These are phyloP conservation scores for Hirschioporus abietinus DNA, from an alignment of 768 basidiomycete species.

Conservation along the genomic window DNA sequence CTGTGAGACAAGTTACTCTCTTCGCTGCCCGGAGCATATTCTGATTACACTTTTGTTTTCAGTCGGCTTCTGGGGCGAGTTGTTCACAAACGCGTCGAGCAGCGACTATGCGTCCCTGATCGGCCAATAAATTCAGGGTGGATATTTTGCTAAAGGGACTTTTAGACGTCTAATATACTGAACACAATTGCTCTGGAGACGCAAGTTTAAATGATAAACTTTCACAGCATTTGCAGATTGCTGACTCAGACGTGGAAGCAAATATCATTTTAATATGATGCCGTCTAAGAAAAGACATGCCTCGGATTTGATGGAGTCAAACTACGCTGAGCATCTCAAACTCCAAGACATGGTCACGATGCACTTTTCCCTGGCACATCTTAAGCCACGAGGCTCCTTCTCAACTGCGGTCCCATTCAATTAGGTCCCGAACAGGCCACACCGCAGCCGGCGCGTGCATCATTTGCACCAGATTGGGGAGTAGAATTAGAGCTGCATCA, in stretches of 20 bases:
- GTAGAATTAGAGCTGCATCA: background rate
- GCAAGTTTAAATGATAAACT: too few relatives aligned
- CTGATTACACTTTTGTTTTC: background rate
- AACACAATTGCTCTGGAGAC: too few relatives aligned
- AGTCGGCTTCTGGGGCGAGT: slow-evolving; percentile 59
- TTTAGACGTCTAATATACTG: too few relatives aligned
- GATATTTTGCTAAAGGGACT: too few relatives aligned
- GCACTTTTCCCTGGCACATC: background rate
- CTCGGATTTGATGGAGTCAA: too few relatives aligned
- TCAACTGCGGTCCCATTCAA: background rate
- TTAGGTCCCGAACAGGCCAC: background rate
- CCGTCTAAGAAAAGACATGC: background rate
- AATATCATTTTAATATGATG: background rate
- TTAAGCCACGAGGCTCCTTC: background rate
- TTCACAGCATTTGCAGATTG: background rate
- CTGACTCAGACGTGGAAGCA: background rate
- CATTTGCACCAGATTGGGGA: background rate
- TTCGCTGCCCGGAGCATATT: slow-evolving; percentile 3
- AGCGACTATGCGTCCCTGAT: slow-evolving; percentile 46
- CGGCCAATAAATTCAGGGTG: slow-evolving; percentile 7
- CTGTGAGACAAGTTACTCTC: slow-evolving; percentile 32
- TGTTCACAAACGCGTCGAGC: slow-evolving; percentile 41
- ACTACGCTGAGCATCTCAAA: background rate
- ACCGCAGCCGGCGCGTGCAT: background rate
- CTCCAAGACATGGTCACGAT: background rate